Percentiles rank a stretch among this genome's conserved stretches.
phyloP scores from a whole-genome alignment of 176 grass and related monocot genomes.

The Puya raimondii region DNA sequence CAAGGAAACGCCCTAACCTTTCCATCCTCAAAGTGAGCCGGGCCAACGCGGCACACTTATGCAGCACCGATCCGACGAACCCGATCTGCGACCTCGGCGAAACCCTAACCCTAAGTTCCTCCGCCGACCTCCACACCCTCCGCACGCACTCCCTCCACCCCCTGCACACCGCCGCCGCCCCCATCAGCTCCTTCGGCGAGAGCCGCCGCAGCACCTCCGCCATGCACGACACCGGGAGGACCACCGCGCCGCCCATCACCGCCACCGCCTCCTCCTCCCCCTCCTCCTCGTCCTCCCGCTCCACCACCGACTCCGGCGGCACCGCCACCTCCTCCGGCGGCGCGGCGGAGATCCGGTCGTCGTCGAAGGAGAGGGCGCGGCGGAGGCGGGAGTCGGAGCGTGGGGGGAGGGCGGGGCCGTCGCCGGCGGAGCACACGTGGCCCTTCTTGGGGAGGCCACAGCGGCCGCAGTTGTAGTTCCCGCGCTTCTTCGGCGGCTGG shows the following conservation, averaged over 20 bases:
- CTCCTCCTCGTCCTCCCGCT: not conserved
- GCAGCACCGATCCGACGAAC: conserved; percentile 45
- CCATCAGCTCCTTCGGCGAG: conserved; percentile 33
- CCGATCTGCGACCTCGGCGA: conserved; percentile 24
- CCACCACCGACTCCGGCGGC: not conserved
- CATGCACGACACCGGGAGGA: conserved; percentile 25
- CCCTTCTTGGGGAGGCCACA: conserved; percentile 89
- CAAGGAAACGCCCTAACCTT: conserved; percentile 42
- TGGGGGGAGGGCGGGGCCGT: not conserved
- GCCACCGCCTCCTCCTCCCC: conserved; percentile 27
- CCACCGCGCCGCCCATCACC: conserved; percentile 13
- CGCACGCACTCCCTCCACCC: conserved; percentile 60
- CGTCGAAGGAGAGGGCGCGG: conserved; percentile 65
- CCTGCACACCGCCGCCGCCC: conserved; percentile 41
- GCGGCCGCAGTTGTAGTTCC: conserved; percentile 87
- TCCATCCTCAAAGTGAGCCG: conserved; percentile 59
- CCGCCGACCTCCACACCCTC: conserved; percentile 37
- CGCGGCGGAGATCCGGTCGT: conserved; percentile 9
- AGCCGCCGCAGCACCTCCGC: conserved; percentile 53
- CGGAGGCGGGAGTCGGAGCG: conserved; percentile 23
- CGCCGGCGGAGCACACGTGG: conserved; percentile 44
- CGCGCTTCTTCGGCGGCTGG: conserved; percentile 41
- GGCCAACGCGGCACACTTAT: conserved; percentile 38
- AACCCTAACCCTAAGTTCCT: conserved; percentile 53
- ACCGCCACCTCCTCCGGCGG: conserved; percentile 18